phyloP scores from a whole-genome alignment of 1,139 yeast genomes.

The Scheffersomyces segobiensis region DNA sequence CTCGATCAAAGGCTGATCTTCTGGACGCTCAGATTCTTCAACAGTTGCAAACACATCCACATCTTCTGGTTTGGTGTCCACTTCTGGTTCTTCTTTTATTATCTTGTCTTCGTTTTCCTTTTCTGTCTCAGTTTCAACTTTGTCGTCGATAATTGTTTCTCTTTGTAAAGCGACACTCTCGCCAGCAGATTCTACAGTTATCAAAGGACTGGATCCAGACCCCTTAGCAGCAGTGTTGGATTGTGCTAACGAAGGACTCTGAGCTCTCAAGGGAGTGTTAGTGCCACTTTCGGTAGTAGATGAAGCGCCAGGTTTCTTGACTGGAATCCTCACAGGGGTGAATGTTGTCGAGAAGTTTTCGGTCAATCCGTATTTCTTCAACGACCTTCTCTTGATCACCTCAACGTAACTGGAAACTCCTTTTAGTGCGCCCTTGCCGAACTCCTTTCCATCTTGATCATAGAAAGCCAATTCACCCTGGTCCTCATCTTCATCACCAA shows the following conservation, averaged over 20 bases:
- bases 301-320: constrained; percentile 11
- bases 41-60: constrained; percentile 2
- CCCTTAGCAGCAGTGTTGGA: constrained; percentile 10
- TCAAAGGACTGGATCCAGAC: constrained; percentile 24
- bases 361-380: constrained; percentile 42
- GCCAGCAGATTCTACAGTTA: constrained; percentile 31
- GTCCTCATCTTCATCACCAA: constrained; percentile 45
- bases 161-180: constrained; percentile 36
- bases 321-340: constrained; percentile 33
- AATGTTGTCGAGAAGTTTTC: constrained; percentile 42
- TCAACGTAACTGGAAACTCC: constrained; percentile 50
- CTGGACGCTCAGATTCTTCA: constrained; percentile 7
- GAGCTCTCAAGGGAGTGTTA: constrained; percentile 12
- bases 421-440: constrained; percentile 37
- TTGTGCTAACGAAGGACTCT: constrained; percentile 10
- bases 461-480: constrained; percentile 42
- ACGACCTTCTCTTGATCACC: constrained; percentile 51
- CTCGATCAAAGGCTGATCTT: constrained; percentile 1
- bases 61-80: constrained; percentile 4
- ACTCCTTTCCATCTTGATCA: constrained; percentile 42
- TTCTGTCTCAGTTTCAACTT: constrained; percentile 5
- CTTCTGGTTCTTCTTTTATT: constrained; percentile 5
- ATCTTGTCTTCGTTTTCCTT: constrained; percentile 6
- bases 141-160: constrained; percentile 45
- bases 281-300: constrained; percentile 9